These are phyloP conservation scores for Botrytis cinerea DNA, from an alignment of 2,329 filamentous ascomycete genomes.

Conservation along the genomic window DNA sequence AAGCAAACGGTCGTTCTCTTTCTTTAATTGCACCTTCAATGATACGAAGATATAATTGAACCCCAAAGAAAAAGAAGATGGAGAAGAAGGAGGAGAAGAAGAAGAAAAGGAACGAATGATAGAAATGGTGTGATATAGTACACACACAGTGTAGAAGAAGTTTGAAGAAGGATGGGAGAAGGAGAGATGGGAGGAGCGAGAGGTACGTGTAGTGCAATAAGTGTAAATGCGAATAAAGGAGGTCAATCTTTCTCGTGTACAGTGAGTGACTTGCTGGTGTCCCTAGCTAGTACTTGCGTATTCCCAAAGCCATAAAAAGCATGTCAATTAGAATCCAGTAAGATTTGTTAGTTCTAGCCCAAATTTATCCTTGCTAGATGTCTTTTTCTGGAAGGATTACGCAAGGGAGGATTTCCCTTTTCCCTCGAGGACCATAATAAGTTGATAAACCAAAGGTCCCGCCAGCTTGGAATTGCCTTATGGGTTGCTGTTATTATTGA, in stretches of 20 bases:
- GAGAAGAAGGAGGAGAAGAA: not conserved
- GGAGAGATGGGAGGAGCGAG: not conserved
- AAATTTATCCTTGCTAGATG: not conserved
- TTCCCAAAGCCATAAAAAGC: not conserved
- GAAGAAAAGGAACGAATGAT: not conserved
- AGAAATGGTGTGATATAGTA: not conserved
- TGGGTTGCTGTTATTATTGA: not conserved
- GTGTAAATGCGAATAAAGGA: constrained; percentile 19
- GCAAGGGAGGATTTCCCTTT: constrained; percentile 5
- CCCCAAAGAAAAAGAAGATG: not conserved
- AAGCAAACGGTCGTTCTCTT: not conserved
- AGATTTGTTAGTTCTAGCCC: not conserved
- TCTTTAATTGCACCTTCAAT: not conserved
- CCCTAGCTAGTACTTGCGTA: not conserved
- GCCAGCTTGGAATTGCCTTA: not conserved
- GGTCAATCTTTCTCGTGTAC: constrained; percentile 1
- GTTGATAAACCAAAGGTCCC: not conserved
- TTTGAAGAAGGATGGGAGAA: not conserved
- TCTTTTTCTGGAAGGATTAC: not conserved
- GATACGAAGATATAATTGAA: not conserved
- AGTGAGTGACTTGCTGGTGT: not conserved
- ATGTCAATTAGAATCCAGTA: not conserved
- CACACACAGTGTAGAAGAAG: not conserved
- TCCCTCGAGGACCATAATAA: not conserved
- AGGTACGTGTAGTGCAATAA: not conserved